These are phyloP conservation scores for Trametes versicolor DNA, from an alignment of 1,284 basidiomycete species.

Conservation along the genomic window DNA sequence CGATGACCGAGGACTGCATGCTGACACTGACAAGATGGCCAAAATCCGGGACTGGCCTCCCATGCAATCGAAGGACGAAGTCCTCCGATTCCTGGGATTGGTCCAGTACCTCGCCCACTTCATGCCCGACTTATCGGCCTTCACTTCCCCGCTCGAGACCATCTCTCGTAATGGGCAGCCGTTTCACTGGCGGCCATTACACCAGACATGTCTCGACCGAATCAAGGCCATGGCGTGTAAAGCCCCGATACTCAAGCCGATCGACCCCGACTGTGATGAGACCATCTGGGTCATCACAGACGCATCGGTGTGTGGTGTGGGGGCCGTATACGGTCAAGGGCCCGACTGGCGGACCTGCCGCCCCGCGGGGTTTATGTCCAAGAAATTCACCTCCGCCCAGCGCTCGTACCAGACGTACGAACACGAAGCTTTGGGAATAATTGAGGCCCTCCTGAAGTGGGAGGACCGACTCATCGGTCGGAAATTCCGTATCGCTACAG, in stretches of 20 bases:
- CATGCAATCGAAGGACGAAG: conserved; percentile 46
- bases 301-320: conserved; percentile 48
- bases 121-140: conserved; percentile 48
- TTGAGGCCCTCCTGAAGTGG: conserved; percentile 50
- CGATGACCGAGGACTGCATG: conserved; percentile 43
- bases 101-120: conserved; percentile 49
- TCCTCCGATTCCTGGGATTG: conserved; percentile 52
- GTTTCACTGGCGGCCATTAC: conserved; percentile 42
- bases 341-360: conserved; percentile 45
- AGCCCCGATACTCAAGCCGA: conserved; percentile 45
- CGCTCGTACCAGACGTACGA: conserved; percentile 48
- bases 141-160: conserved; percentile 37
- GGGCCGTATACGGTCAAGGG: conserved; percentile 51
- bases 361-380: conserved; percentile 52
- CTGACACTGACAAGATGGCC: conserved; percentile 40
- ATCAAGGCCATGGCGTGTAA: conserved; percentile 47
- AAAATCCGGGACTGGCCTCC: conserved; percentile 33
- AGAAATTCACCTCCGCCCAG: conserved; percentile 51
- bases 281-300: conserved; percentile 56
- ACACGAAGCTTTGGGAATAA: conserved; percentile 48
- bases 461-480: conserved; percentile 46
- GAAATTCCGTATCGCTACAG: conserved; percentile 40
- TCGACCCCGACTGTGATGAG: conserved; percentile 42
- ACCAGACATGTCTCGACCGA: conserved; percentile 47
- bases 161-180: conserved; percentile 28